Percentiles rank a stretch among this genome's conserved stretches.
Evolutionary conservation across 257 asterid genomes (phyloP).

Genomic region (Plantago elongata): DNA sequence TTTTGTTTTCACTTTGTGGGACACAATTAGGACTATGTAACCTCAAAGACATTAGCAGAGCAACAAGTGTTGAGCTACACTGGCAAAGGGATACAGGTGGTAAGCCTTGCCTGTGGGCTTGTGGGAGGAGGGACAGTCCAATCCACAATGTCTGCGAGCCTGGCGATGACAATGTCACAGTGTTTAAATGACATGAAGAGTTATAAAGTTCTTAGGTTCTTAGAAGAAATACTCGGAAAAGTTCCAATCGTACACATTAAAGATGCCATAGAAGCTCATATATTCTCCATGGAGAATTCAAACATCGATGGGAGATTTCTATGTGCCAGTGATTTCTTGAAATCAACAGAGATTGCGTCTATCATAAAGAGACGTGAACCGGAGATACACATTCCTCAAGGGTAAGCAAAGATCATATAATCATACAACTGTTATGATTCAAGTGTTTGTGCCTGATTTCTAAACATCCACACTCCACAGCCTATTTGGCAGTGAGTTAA

Average conservation of each 20-base stretch:
- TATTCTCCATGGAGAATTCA: slow-evolving; percentile 36
- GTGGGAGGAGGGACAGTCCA: slow-evolving; percentile 57
- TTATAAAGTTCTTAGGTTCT: slow-evolving; percentile 27
- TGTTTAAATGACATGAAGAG: slow-evolving; percentile 7
- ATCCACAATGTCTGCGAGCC: slow-evolving; percentile 26
- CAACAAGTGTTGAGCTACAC: slow-evolving; percentile 41
- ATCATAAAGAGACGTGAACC: slow-evolving; percentile 23
- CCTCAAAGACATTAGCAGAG: slow-evolving; percentile 54
- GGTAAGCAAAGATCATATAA: slow-evolving; percentile 34
- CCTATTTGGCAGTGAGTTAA: too few species aligned
- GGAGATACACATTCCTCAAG: slow-evolving; percentile 22
- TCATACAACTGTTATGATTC: too few species aligned
- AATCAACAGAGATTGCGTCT: slow-evolving; percentile 43
- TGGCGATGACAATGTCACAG: slow-evolving; percentile 23
- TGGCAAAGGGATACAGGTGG: slow-evolving; percentile 41
- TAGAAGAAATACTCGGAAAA: slow-evolving; percentile 51
- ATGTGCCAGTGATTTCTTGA: slow-evolving; percentile 38
- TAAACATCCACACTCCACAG: too few species aligned
- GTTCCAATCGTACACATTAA: slow-evolving; percentile 48
- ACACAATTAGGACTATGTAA: slow-evolving; percentile 34
- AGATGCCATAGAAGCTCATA: slow-evolving; percentile 50
- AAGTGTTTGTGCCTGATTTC: too few species aligned
- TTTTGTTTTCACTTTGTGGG: background rate
- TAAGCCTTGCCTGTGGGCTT: slow-evolving; percentile 48
- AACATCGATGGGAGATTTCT: slow-evolving; percentile 42